phyloP scores from a whole-genome alignment of 176 grass and related monocot species.

The Ensete glaucum region DNA sequence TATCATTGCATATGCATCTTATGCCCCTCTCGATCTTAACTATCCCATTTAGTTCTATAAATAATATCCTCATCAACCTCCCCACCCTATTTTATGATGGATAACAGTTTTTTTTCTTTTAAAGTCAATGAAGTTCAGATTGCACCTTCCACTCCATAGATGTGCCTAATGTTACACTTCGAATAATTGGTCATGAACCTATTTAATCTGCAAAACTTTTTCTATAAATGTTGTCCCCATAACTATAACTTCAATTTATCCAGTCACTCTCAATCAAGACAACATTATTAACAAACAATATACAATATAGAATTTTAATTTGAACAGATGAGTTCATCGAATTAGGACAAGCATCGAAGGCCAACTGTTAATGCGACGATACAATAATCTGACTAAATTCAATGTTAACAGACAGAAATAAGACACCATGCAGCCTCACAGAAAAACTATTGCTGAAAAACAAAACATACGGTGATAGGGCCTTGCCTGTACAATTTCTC shows the following conservation, averaged over 20 bases:
- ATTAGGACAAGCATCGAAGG: not conserved
- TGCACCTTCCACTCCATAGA: not conserved
- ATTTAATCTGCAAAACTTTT: not conserved
- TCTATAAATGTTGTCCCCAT: not conserved
- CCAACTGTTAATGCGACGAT: not conserved
- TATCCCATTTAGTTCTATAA: not conserved
- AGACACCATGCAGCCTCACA: too few species aligned
- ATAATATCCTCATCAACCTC: too few species aligned
- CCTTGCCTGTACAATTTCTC: constrained; percentile 35
- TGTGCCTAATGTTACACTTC: not conserved
- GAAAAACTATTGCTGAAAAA: not conserved
- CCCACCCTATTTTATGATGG: too few species aligned
- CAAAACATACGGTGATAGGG: too few species aligned
- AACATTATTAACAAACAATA: too few species aligned
- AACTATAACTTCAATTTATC: not conserved
- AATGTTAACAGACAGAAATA: not conserved
- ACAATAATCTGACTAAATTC: not conserved
- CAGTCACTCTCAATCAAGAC: not conserved
- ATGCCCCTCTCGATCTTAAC: not conserved
- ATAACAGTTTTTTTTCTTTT: too few species aligned
- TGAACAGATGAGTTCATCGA: too few species aligned
- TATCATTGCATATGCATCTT: not conserved
- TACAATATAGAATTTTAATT: too few species aligned
- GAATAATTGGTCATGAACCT: not conserved
- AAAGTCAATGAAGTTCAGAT: not conserved